These are phyloP conservation scores for Fimicolochytrium jonesii DNA, from an alignment of 192 early-diverging fungal genomes.

Conservation along the genomic window DNA sequence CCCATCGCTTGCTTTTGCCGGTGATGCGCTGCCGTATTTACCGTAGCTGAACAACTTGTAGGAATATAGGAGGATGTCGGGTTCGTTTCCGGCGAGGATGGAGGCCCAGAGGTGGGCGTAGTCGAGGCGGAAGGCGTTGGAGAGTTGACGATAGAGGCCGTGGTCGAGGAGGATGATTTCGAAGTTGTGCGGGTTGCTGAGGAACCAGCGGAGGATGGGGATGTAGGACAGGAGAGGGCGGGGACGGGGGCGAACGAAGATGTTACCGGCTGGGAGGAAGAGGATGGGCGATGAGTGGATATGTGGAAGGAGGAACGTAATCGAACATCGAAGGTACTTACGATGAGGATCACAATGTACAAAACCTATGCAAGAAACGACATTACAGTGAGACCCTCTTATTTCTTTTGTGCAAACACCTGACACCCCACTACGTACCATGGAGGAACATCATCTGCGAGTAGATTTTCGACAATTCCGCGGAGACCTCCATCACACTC, in stretches of 20 bases:
- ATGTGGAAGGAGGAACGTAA: neutral
- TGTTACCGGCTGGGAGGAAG: slow-evolving; percentile 66
- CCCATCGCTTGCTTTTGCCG: slow-evolving; percentile 33
- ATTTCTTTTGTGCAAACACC: no score
- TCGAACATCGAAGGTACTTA: neutral
- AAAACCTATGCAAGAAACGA: no score
- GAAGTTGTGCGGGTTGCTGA: slow-evolving; percentile 59
- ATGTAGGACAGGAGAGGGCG: slow-evolving; percentile 18
- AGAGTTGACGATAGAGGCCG: slow-evolving; percentile 80
- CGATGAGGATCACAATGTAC: slow-evolving; percentile 93
- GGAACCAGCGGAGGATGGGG: slow-evolving; percentile 11
- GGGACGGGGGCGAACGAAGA: slow-evolving; percentile 39
- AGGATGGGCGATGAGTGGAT: no score
- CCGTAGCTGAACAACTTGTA: slow-evolving; percentile 46
- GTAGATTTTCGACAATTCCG: slow-evolving; percentile 69
- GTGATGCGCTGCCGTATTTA: no score
- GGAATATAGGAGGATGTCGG: slow-evolving; percentile 64
- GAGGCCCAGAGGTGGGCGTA: slow-evolving; percentile 89
- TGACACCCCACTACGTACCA: no score
- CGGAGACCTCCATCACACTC: slow-evolving; percentile 67
- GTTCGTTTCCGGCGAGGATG: slow-evolving; percentile 72
- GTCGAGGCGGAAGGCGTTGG: slow-evolving; percentile 66
- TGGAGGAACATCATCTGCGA: slow-evolving; percentile 88
- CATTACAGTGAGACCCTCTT: no score
- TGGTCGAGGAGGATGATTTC: slow-evolving; percentile 80